Evolutionary conservation across 768 basidiomycete genomes (phyloP).

Genomic region (Termitomyces bulborhizus): DNA sequence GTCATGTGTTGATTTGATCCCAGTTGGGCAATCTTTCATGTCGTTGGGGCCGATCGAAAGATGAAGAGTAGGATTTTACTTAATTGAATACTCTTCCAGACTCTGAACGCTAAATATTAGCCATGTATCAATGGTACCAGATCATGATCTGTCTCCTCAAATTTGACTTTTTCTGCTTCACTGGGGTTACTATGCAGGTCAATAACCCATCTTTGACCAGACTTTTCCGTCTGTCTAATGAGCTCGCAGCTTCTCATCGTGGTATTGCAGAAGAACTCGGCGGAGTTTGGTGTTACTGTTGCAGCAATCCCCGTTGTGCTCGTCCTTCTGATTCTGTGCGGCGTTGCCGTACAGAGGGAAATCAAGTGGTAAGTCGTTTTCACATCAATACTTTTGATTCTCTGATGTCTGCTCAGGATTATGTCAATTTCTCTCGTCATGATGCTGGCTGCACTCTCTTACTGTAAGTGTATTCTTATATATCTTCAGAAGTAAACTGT

Average conservation of each 20-base stretch:
- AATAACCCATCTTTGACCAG: background rate
- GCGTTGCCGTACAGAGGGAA: slow-evolving; percentile 70
- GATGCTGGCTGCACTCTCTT: slow-evolving; percentile 73
- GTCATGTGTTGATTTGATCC: slow-evolving; percentile 7
- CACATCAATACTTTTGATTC: background rate
- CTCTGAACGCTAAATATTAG: slow-evolving; percentile 28
- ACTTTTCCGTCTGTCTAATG: background rate
- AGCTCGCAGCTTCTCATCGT: slow-evolving; percentile 68
- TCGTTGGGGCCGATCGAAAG: slow-evolving; percentile 79
- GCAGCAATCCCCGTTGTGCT: slow-evolving; percentile 80
- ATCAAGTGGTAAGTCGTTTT: slow-evolving; percentile 56
- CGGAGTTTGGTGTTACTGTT: slow-evolving; percentile 79
- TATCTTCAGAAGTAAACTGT: background rate
- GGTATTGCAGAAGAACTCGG: slow-evolving; percentile 54
- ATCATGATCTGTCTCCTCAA: slow-evolving; percentile 84
- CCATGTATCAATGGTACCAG: slow-evolving; percentile 87
- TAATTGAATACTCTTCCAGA: background rate
- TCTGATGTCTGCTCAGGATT: slow-evolving; percentile 34
- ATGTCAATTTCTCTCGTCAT: slow-evolving; percentile 67
- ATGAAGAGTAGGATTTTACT: slow-evolving; percentile 59
- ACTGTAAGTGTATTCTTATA: slow-evolving; percentile 51
- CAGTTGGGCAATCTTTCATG: slow-evolving; percentile 89
- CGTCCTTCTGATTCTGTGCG: slow-evolving; percentile 56
- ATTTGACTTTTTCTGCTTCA: slow-evolving; percentile 86
- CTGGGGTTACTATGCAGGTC: slow-evolving; percentile 86